A percentile compares a stretch with the other conserved stretches of the same genome.
These are phyloP conservation scores for Pichia cephalocereana DNA, from an alignment of 805 yeast species.

Conservation along the genomic window DNA sequence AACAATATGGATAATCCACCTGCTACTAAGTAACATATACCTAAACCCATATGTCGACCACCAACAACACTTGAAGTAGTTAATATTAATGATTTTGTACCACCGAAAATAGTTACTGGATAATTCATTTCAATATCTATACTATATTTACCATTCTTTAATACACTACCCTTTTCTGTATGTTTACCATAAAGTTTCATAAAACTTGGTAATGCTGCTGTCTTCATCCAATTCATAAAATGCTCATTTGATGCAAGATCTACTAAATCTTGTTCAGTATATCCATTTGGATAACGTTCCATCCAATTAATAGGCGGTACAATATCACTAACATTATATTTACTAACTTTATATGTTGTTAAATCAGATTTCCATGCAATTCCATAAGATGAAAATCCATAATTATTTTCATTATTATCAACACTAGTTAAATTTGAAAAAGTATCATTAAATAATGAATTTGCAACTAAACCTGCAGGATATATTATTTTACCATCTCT, in stretches of 20 bases:
- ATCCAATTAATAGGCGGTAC: constrained; percentile 96
- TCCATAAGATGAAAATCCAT: constrained; percentile 39
- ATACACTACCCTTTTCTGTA: constrained; percentile 34
- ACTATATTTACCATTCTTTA: constrained; percentile 61
- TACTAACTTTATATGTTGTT: constrained; percentile 61
- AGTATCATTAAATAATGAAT: constrained; percentile 86
- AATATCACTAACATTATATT: constrained; percentile 56
- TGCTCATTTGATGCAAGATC: constrained; percentile 70
- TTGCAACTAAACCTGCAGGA: constrained; percentile 95
- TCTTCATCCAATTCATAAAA: constrained; percentile 96
- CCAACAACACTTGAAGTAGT: constrained; percentile 82
- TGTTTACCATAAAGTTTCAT: constrained; percentile 76
- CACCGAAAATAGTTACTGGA: constrained; percentile 77
- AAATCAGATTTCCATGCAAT: constrained; percentile 85
- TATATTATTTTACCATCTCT: constrained; percentile 42
- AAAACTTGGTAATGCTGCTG: constrained; percentile 88
- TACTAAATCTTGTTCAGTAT: constrained; percentile 74
- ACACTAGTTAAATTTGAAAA: constrained; percentile 41
- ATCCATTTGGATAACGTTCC: constrained; percentile 73
- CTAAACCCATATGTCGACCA: constrained; percentile 77
- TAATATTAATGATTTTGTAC: constrained; percentile 74
- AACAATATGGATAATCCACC: constrained; percentile 69
- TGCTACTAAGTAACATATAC: constrained; percentile 76
- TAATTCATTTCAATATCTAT: constrained; percentile 65
- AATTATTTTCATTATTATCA: constrained; percentile 26